These are phyloP conservation scores for Monsonia emarginata DNA, from an alignment of 441 rosid species.

Conservation along the genomic window DNA sequence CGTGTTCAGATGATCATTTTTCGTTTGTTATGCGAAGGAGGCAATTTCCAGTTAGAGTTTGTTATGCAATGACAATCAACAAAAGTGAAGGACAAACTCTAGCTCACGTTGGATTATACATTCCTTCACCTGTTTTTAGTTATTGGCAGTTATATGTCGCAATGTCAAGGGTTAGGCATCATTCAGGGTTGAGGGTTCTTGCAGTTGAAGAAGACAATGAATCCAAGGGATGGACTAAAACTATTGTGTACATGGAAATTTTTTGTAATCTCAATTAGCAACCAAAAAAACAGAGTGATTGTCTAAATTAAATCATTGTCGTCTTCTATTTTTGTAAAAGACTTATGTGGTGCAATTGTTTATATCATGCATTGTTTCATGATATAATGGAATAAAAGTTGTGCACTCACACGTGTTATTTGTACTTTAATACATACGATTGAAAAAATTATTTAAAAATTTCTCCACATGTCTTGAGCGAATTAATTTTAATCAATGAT, in stretches of 20 bases:
- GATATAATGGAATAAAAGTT: too few species aligned
- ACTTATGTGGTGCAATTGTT: too few species aligned
- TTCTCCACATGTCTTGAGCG: too few species aligned
- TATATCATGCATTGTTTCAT: too few species aligned
- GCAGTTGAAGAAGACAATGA: background rate
- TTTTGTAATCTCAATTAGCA: background rate
- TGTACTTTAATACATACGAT: too few species aligned
- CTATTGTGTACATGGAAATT: background rate
- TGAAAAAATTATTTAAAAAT: too few species aligned
- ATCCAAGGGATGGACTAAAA: background rate
- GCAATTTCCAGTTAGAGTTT: slow-evolving; percentile 7
- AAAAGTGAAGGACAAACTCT: slow-evolving; percentile 15
- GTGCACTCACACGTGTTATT: too few species aligned
- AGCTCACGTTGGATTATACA: background rate
- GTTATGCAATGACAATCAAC: slow-evolving; percentile 12
- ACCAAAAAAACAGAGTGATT: too few species aligned
- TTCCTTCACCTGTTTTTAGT: background rate
- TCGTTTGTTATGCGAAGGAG: slow-evolving; percentile 5
- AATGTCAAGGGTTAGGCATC: background rate
- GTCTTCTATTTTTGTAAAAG: too few species aligned
- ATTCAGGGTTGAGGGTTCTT: background rate
- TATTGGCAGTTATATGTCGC: too few species aligned
- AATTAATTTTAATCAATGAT: too few species aligned
- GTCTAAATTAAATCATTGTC: too few species aligned
- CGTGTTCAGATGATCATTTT: background rate